These are phyloP conservation scores for Helicocarpus griseus DNA, from an alignment of 2,329 filamentous ascomycete species.

Conservation along the genomic window DNA sequence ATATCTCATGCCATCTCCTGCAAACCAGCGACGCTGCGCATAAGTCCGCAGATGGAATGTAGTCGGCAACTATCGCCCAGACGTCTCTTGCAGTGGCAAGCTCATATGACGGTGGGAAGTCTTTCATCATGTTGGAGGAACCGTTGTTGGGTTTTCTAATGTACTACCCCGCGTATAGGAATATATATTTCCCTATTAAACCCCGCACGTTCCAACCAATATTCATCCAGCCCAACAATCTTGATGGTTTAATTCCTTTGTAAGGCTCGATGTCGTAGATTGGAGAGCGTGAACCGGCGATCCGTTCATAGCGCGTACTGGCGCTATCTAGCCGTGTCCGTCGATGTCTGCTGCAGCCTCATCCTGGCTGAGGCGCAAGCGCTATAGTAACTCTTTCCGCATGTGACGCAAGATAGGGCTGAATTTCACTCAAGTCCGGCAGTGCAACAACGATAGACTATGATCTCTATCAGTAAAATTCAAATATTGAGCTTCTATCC, in stretches of 20 bases:
- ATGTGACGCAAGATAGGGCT: too few species aligned
- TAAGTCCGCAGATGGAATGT: slow-evolving; percentile 47
- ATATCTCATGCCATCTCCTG: slow-evolving; percentile 48
- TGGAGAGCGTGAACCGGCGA: background rate
- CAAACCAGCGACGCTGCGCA: slow-evolving; percentile 48
- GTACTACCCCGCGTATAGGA: too few species aligned
- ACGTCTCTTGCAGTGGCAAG: slow-evolving; percentile 45
- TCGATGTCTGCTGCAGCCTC: background rate
- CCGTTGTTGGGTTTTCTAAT: too few species aligned
- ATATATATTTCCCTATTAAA: too few species aligned
- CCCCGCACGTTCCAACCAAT: too few species aligned
- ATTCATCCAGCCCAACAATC: background rate
- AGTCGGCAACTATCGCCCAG: slow-evolving; percentile 47
- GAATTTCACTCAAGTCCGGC: too few species aligned
- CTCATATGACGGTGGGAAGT: slow-evolving; percentile 51
- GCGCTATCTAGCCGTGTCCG: background rate
- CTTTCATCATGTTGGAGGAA: slow-evolving; percentile 42
- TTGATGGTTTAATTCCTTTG: background rate
- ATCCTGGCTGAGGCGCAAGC: background rate
- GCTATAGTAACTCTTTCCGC: too few species aligned
- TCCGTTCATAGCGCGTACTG: background rate
- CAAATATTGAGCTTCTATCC: too few species aligned
- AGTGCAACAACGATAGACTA: too few species aligned
- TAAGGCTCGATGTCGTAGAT: background rate
- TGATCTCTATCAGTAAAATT: too few species aligned